Conservation (phyloP, 257 asterid genomes). For the Solanum clarkiae region DNA sequence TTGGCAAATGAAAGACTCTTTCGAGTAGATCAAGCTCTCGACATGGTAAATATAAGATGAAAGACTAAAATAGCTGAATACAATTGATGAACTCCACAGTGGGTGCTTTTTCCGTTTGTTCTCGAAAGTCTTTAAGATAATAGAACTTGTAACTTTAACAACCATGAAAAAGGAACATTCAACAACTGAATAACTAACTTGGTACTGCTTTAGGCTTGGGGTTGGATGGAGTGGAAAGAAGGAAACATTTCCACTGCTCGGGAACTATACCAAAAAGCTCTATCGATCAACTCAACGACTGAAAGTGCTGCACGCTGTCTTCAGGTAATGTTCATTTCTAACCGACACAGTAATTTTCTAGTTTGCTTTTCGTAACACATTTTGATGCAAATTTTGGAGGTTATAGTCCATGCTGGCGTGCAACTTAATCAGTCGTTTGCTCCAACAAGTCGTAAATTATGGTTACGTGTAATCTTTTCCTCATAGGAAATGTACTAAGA, state of each 20-base stretch:
- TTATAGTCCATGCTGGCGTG: neutral
- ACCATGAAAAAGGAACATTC: neutral
- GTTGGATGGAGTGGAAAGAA: slow-evolving; percentile 99
- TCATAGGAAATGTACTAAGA: neutral
- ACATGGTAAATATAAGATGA: neutral
- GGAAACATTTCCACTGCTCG: slow-evolving; percentile 79
- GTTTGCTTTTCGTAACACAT: neutral
- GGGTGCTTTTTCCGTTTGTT: neutral
- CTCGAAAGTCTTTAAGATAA: neutral
- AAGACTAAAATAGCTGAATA: neutral
- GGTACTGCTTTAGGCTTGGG: slow-evolving; percentile 68
- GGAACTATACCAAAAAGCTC: slow-evolving; percentile 67
- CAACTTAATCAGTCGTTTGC: neutral
- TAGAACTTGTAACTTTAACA: neutral
- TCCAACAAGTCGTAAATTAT: neutral
- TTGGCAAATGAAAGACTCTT: neutral
- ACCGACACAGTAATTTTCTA: neutral
- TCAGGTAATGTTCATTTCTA: slow-evolving; percentile 34
- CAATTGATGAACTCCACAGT: neutral
- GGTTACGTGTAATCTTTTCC: neutral
- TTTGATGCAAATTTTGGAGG: neutral
- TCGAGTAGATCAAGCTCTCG: neutral
- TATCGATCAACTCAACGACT: slow-evolving; percentile 51
- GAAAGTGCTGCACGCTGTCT: slow-evolving; percentile 95
- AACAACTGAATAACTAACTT: neutral